These are phyloP conservation scores for Capsaspora owczarzaki DNA, from an alignment of 78 protist genomes.

Conservation along the genomic window DNA sequence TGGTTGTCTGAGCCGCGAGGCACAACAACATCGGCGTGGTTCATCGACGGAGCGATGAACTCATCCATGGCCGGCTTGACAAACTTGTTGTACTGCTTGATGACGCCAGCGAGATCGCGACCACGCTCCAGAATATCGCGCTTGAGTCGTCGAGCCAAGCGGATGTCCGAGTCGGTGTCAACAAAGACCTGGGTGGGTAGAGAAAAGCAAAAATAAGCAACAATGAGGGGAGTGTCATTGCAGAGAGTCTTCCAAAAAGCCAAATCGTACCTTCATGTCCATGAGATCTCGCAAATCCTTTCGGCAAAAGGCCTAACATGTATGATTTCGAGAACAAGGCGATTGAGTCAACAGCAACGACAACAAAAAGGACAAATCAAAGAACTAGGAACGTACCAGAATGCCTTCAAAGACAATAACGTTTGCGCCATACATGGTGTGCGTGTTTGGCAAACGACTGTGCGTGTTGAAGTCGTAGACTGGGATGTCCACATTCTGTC, in stretches of 20 bases:
- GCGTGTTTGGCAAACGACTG: neutral
- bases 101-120: slow-evolving; percentile 16
- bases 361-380: too few relatives aligned
- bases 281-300: slow-evolving; percentile 14
- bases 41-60: slow-evolving; percentile 16
- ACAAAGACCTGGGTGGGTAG: slow-evolving; percentile 25
- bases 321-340: too few relatives aligned
- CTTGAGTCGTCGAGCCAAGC: slow-evolving; percentile 12
- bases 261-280: slow-evolving; percentile 22
- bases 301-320: neutral
- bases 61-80: slow-evolving; percentile 40
- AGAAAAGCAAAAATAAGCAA: too few relatives aligned
- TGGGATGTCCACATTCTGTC: slow-evolving; percentile 22
- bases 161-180: slow-evolving; percentile 39
- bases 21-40: slow-evolving; percentile 31
- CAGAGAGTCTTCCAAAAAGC: too few relatives aligned
- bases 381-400: neutral
- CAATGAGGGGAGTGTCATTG: too few relatives aligned
- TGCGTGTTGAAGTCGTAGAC: slow-evolving; percentile 30
- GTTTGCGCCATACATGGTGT: slow-evolving; percentile 20
- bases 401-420: slow-evolving; percentile 44
- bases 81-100: slow-evolving; percentile 34
- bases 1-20: slow-evolving; percentile 28
- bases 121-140: slow-evolving; percentile 32
- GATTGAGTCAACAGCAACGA: too few relatives aligned